These are phyloP conservation scores for Kalmusia sp. DNA, from an alignment of 2,329 filamentous ascomycete genomes.

Conservation along the genomic window DNA sequence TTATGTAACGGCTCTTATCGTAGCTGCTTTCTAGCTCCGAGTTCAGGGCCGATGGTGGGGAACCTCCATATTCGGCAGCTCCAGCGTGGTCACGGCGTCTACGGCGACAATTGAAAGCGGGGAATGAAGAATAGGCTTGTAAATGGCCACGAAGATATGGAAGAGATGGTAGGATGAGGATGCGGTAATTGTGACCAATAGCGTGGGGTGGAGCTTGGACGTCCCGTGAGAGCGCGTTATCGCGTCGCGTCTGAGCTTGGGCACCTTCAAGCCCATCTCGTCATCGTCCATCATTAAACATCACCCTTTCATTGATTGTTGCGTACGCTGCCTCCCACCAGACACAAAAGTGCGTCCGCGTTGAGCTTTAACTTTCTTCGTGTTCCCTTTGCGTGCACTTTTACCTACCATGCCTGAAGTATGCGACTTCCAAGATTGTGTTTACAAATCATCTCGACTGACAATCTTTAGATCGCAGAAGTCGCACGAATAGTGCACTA, in stretches of 20 bases:
- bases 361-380: not conserved
- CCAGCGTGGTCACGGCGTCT: conserved; percentile 15
- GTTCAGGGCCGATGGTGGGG: conserved; percentile 24
- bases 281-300: not conserved
- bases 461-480: conserved; percentile 53
- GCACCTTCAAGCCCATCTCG: conserved; percentile 15
- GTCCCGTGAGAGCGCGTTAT: conserved; percentile 38
- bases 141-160: not conserved
- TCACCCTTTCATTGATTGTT: conserved; percentile 11
- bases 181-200: conserved; percentile 26
- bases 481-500: conserved; percentile 88
- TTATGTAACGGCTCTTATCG: conserved; percentile 44
- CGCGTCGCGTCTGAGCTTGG: conserved; percentile 23
- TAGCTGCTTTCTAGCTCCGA: conserved; percentile 16
- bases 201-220: conserved; percentile 17
- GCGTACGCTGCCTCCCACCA: not conserved
- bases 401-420: conserved; percentile 46
- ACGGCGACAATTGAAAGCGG: not conserved
- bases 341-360: conserved; percentile 4
- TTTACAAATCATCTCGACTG: conserved; percentile 8
- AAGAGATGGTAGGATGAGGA: not conserved
- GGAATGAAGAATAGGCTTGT: not conserved
- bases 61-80: conserved; percentile 26
- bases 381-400: not conserved
- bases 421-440: conserved; percentile 11